Percentiles rank a stretch among this genome's conserved stretches.
Conservation (phyloP, 129 eudicot species). For the Flaveria linearis region DNA sequence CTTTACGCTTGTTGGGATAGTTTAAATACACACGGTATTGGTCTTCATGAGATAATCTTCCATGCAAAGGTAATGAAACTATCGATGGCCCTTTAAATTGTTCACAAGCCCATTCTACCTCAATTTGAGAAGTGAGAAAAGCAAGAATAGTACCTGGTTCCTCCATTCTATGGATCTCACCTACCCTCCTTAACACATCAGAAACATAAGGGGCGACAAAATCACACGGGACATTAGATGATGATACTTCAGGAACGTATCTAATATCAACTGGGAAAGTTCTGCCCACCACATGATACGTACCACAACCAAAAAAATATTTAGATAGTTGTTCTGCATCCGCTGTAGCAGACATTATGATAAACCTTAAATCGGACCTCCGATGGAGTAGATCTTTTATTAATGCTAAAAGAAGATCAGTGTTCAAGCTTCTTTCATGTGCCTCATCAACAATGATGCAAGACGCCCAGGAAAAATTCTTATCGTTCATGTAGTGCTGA, state of each 20-base stretch:
- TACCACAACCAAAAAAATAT: conserved; percentile 69
- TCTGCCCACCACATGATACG: conserved; percentile 71
- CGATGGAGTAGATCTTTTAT: conserved; percentile 59
- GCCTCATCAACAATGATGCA: conserved; percentile 96
- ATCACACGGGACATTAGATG: conserved; percentile 29
- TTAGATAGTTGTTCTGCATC: conserved; percentile 75
- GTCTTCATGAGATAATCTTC: conserved; percentile 77
- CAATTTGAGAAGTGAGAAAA: conserved; percentile 81
- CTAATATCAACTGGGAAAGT: conserved; percentile 78
- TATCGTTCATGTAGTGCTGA: conserved; percentile 79
- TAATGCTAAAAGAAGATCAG: conserved; percentile 84
- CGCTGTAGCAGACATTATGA: conserved; percentile 95
- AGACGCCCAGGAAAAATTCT: conserved; percentile 59
- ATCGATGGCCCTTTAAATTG: conserved; percentile 49
- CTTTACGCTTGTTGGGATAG: conserved; percentile 70
- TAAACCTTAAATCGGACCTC: conserved; percentile 69
- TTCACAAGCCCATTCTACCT: conserved; percentile 97
- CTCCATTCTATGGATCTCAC: conserved; percentile 65
- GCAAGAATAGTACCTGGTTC: conserved; percentile 76
- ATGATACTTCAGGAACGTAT: conserved; percentile 50
- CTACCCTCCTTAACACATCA: conserved; percentile 57
- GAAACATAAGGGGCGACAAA: conserved; percentile 55
- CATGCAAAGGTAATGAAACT: conserved; percentile 78
- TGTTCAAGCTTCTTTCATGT: conserved; percentile 91
- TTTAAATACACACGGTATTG: conserved; percentile 56